Conservation (phyloP, 306 rosid species). For the Citrullus mucosospermus region DNA sequence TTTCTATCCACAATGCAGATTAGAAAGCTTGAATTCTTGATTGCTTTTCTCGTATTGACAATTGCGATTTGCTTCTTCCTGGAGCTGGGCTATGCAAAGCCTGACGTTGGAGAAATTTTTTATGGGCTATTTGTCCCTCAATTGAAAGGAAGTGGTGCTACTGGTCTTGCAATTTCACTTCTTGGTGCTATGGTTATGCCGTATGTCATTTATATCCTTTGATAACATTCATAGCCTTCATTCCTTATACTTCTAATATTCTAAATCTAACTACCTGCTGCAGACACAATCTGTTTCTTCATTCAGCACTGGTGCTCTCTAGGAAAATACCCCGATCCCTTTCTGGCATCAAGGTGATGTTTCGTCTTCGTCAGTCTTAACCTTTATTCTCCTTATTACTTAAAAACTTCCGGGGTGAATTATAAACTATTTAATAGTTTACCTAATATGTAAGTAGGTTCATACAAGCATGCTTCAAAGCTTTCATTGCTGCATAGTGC, state of each 20-base stretch:
- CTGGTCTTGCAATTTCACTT: constrained; percentile 96
- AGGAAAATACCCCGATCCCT: constrained; percentile 85
- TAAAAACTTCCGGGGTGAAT: not conserved
- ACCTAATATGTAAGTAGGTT: not conserved
- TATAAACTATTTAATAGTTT: not conserved
- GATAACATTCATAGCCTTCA: not conserved
- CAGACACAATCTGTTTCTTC: constrained; percentile 98
- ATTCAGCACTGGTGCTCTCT: constrained; percentile 94
- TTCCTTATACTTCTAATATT: not conserved
- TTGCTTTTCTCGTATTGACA: constrained; percentile 72
- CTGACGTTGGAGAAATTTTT: constrained; percentile 53
- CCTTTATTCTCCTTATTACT: not conserved
- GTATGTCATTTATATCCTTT: constrained; percentile 34
- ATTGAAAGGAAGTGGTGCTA: constrained; percentile 82
- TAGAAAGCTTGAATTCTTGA: constrained; percentile 90
- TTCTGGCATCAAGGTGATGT: constrained; percentile 58
- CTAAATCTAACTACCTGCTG: constrained; percentile 15
- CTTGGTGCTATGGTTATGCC: constrained; percentile 99
- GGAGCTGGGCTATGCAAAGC: constrained; percentile 90
- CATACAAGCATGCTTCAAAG: not conserved
- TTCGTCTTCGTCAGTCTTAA: constrained; percentile 11
- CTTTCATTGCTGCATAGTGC: not conserved
- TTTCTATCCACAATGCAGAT: constrained; percentile 36
- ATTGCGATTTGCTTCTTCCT: constrained; percentile 82
- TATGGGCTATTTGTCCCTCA: constrained; percentile 75